Percentiles rank a stretch among this genome's conserved stretches.
Evolutionary conservation across 495 filamentous ascomycete genomes (phyloP).

Genomic region (Filosporella fistucella): DNA sequence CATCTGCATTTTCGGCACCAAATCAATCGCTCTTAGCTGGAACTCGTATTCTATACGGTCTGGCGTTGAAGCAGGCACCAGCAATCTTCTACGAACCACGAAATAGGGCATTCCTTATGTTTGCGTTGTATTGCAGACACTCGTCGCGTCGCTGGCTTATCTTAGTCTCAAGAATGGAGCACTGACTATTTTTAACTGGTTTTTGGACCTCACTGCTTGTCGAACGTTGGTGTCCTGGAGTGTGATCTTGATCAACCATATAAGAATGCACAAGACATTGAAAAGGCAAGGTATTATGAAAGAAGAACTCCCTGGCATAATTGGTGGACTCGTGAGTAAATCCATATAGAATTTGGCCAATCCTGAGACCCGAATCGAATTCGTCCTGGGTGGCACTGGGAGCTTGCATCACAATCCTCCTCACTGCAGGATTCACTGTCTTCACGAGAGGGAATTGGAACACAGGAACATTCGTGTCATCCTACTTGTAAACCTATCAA

Average conservation of each 20-base stretch:
- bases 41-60: conserved; percentile 56
- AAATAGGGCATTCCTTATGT: conserved; percentile 55
- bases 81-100: conserved; percentile 48
- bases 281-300: conserved; percentile 34
- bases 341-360: not conserved
- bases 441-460: conserved; percentile 46
- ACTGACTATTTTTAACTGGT: conserved; percentile 56
- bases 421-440: conserved; percentile 40
- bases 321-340: conserved; percentile 33
- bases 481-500: conserved; percentile 38
- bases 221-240: conserved; percentile 53
- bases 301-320: conserved; percentile 39
- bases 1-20: conserved; percentile 64
- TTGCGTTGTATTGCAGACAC: conserved; percentile 44
- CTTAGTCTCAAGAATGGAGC: conserved; percentile 51
- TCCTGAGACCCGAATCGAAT: conserved; percentile 25
- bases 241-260: conserved; percentile 40
- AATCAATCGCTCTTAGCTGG: conserved; percentile 57
- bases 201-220: conserved; percentile 48
- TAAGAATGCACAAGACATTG: conserved; percentile 38
- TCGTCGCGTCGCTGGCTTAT: conserved; percentile 50
- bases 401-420: conserved; percentile 40
- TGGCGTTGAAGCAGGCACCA: conserved; percentile 56
- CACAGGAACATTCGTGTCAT: conserved; percentile 39
- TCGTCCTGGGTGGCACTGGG: conserved; percentile 33